A percentile compares a stretch with the other conserved stretches of the same genome.
Conservation (phyloP, 2,329 filamentous ascomycete species). For the Albophoma yamanashiensis region DNA sequence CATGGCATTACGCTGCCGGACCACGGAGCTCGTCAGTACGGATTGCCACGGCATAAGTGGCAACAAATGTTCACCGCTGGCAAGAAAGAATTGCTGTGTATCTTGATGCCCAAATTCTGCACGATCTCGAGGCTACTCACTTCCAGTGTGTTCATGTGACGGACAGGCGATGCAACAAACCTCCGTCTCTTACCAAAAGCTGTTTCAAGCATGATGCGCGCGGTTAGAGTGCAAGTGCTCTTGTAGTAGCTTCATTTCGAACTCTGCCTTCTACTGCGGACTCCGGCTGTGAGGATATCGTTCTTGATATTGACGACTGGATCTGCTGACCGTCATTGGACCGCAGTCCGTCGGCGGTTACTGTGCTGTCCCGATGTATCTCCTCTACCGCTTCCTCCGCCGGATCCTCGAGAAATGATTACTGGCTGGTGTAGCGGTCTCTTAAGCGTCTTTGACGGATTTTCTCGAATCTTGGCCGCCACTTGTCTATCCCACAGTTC, state of each 20-base stretch:
- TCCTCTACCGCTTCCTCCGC: constrained; percentile 9
- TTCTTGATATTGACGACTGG: neutral
- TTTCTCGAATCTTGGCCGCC: constrained; percentile 34
- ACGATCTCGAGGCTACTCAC: neutral
- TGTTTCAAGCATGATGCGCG: neutral
- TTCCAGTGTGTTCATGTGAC: neutral
- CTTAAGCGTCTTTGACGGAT: constrained; percentile 39
- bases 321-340: neutral
- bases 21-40: constrained; percentile 14
- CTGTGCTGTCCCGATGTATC: constrained; percentile 15
- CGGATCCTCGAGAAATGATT: constrained; percentile 25
- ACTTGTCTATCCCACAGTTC: constrained; percentile 46
- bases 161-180: neutral
- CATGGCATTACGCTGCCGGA: constrained; percentile 37
- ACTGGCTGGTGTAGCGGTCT: constrained; percentile 46
- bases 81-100: neutral
- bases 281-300: neutral
- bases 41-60: neutral
- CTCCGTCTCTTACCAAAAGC: no score
- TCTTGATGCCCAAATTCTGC: neutral
- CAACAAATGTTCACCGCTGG: neutral
- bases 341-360: constrained; percentile 6
- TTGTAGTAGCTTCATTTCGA: no score
- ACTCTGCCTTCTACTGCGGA: neutral
- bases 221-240: no score